Percentiles rank a stretch among this genome's conserved stretches.
These are phyloP conservation scores for Biancaea sappan DNA, from an alignment of 306 rosid genomes.

Conservation along the genomic window DNA sequence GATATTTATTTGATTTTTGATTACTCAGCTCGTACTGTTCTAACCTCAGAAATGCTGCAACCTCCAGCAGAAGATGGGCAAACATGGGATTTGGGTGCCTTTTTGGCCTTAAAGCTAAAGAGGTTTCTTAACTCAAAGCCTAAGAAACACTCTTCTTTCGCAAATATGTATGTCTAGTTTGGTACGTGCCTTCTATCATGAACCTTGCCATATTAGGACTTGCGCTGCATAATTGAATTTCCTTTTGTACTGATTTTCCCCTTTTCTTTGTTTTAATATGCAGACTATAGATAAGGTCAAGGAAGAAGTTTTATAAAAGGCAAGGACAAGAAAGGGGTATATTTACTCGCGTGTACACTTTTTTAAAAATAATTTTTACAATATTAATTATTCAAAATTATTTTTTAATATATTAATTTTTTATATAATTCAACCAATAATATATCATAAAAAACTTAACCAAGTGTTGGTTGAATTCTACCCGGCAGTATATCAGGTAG, in stretches of 20 bases:
- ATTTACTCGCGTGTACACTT: too few species aligned
- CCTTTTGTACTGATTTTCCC: background rate
- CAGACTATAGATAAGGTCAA: slow-evolving; percentile 60
- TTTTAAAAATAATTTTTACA: too few species aligned
- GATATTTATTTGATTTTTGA: slow-evolving; percentile 66
- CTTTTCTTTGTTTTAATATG: slow-evolving; percentile 21
- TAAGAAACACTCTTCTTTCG: too few species aligned
- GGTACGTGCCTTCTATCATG: slow-evolving; percentile 54
- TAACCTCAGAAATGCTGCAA: slow-evolving; percentile 70
- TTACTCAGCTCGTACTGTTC: slow-evolving; percentile 51
- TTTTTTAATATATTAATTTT: too few species aligned
- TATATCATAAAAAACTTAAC: too few species aligned
- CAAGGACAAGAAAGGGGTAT: slow-evolving; percentile 27
- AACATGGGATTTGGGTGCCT: too few species aligned
- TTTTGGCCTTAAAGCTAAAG: too few species aligned
- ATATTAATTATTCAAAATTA: too few species aligned
- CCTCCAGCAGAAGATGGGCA: slow-evolving; percentile 67
- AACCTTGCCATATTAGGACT: slow-evolving; percentile 25
- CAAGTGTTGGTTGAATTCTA: too few species aligned
- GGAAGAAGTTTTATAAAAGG: slow-evolving; percentile 41
- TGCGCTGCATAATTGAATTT: slow-evolving; percentile 25
- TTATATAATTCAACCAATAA: too few species aligned
- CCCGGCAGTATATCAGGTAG: too few species aligned
- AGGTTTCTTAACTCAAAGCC: too few species aligned
- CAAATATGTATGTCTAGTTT: slow-evolving; percentile 44